Conservation (phyloP, 306 rosid genomes). For the Myrica gale region DNA sequence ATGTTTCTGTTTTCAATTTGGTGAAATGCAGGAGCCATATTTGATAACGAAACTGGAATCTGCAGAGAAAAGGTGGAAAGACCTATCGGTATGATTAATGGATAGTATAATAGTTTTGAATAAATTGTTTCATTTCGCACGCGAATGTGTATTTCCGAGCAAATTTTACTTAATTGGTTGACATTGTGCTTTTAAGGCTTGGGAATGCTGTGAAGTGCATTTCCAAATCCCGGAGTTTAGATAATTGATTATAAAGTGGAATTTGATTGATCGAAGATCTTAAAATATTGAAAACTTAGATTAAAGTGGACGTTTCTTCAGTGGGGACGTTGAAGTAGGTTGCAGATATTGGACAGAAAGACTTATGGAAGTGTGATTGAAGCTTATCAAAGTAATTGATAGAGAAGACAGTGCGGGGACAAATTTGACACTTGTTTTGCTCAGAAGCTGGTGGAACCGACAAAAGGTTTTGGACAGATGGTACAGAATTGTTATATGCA, state of each 20-base stretch:
- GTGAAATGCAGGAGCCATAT: conserved; percentile 72
- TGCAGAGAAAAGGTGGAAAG: conserved; percentile 95
- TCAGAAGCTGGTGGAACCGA: conserved; percentile 2
- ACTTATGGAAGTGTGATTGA: background rate
- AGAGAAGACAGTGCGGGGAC: background rate
- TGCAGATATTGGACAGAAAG: background rate
- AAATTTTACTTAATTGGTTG: background rate
- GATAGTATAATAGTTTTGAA: conserved; percentile 1
- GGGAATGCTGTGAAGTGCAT: background rate
- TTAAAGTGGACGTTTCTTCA: background rate
- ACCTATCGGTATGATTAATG: conserved; percentile 62
- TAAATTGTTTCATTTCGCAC: conserved; percentile 1
- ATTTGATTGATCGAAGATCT: background rate
- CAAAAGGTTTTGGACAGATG: background rate
- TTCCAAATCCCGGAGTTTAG: background rate
- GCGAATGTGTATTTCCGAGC: background rate
- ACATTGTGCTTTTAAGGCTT: background rate
- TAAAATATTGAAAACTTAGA: background rate
- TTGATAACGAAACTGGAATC: conserved; percentile 82
- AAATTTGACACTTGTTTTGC: background rate
- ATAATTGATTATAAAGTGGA: background rate
- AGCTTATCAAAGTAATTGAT: background rate
- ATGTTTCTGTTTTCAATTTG: conserved; percentile 6
- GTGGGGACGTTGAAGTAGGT: background rate
- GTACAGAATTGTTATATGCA: background rate